Percentiles rank a stretch among this genome's conserved stretches.
These are phyloP conservation scores for Trypanosoma vivax DNA, from an alignment of 208 protist genomes.

Conservation along the genomic window DNA sequence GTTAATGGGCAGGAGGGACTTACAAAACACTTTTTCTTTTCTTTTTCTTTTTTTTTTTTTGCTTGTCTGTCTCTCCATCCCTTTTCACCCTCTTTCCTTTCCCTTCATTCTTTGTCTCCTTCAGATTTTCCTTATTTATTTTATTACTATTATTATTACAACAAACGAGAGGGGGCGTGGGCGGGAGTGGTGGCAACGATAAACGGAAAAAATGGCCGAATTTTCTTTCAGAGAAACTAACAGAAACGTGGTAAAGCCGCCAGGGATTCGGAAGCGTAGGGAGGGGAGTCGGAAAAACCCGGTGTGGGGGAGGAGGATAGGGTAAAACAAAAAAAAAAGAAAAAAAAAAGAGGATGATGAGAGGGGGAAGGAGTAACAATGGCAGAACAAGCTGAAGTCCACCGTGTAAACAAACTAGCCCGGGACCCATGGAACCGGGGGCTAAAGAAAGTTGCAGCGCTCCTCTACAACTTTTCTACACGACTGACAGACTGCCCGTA, in stretches of 20 bases:
- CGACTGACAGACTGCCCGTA: too few species aligned
- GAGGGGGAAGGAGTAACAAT: slow-evolving; percentile 8
- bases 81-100: neutral
- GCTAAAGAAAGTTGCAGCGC: too few species aligned
- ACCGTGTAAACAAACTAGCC: too few species aligned
- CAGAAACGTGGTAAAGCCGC: neutral
- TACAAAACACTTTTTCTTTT: slow-evolving; percentile 1
- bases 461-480: too few species aligned
- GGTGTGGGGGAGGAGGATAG: slow-evolving; percentile 3
- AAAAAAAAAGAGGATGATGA: slow-evolving; percentile 11
- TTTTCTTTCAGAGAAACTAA: neutral
- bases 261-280: too few species aligned
- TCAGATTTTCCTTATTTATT: neutral
- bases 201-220: neutral
- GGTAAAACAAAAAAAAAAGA: neutral
- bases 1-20: too few species aligned
- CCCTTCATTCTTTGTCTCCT: slow-evolving; percentile 1
- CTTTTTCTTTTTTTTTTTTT: neutral
- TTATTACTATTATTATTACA: slow-evolving; percentile 5
- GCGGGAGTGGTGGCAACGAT: neutral
- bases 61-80: neutral
- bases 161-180: neutral
- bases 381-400: neutral
- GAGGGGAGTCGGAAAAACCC: too few species aligned
- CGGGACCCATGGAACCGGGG: too few species aligned